Conservation (phyloP, 148 eudicot genomes). For the Gaultheria prostrata region DNA sequence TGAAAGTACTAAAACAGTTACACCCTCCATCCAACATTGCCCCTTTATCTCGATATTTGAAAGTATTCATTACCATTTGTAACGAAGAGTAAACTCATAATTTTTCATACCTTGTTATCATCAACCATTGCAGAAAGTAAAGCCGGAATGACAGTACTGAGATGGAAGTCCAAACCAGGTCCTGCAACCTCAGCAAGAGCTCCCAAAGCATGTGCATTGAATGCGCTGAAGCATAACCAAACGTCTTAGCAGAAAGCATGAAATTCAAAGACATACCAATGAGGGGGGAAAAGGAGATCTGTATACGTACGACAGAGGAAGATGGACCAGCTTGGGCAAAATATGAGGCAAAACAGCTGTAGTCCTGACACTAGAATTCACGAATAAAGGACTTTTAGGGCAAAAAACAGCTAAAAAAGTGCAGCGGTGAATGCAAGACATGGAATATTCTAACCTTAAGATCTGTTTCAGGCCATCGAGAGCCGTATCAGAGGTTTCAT, state of each 20-base stretch:
- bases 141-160: slow-evolving; percentile 76
- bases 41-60: neutral
- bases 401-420: neutral
- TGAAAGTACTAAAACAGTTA: neutral
- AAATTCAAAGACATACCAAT: neutral
- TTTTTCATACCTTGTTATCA: slow-evolving; percentile 56
- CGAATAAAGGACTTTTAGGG: slow-evolving; percentile 13
- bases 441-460: slow-evolving; percentile 49
- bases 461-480: slow-evolving; percentile 99
- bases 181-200: slow-evolving; percentile 99
- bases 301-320: slow-evolving; percentile 75
- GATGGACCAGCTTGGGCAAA: slow-evolving; percentile 91
- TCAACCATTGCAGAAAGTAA: slow-evolving; percentile 85
- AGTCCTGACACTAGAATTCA: slow-evolving; percentile 75
- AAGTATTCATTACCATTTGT: neutral
- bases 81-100: neutral
- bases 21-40: neutral
- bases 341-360: slow-evolving; percentile 95
- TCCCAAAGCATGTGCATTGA: slow-evolving; percentile 98
- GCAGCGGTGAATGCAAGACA: slow-evolving; percentile 6
- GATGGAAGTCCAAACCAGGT: slow-evolving; percentile 81
- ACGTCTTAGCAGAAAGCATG: neutral
- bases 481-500: slow-evolving; percentile 84
- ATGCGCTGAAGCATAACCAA: slow-evolving; percentile 53
- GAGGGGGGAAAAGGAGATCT: neutral